A percentile compares a stretch with the other conserved stretches of the same genome.
phyloP scores from a whole-genome alignment of 1,284 basidiomycete genomes.

The Ganoderma sinense region DNA sequence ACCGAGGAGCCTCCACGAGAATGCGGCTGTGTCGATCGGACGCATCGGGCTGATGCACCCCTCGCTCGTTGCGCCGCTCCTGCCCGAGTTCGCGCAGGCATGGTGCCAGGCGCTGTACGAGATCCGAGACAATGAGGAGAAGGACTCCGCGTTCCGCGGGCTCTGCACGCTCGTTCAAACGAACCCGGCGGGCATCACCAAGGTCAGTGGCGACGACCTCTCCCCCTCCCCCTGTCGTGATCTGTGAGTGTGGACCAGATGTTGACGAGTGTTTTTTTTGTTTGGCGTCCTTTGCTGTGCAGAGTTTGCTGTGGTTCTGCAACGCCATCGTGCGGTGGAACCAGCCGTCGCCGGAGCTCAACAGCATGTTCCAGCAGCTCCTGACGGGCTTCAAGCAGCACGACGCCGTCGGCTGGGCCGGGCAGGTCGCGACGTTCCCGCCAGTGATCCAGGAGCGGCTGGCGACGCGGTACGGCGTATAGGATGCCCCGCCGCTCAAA shows the following conservation, averaged over 20 bases:
- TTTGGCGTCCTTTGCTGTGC: slow-evolving; percentile 19
- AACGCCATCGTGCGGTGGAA: slow-evolving; percentile 97
- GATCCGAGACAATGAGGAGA: slow-evolving; percentile 99
- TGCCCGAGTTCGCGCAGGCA: slow-evolving; percentile 90
- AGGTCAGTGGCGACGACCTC: slow-evolving; percentile 52
- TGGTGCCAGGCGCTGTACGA: slow-evolving; percentile 99
- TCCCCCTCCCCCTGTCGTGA: neutral
- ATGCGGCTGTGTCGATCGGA: slow-evolving; percentile 99
- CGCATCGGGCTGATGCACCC: slow-evolving; percentile 95
- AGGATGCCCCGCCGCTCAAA: slow-evolving; percentile 9
- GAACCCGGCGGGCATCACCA: slow-evolving; percentile 91
- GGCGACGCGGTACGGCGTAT: slow-evolving; percentile 80
- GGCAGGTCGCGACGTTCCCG: slow-evolving; percentile 80
- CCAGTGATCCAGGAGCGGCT: slow-evolving; percentile 82
- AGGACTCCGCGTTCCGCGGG: slow-evolving; percentile 99
- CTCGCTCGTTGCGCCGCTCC: slow-evolving; percentile 85
- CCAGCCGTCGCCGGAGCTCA: slow-evolving; percentile 86
- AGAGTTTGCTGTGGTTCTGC: slow-evolving; percentile 95
- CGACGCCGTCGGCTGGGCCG: slow-evolving; percentile 79
- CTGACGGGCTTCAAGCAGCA: slow-evolving; percentile 88
- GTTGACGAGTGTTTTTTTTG: slow-evolving; percentile 16
- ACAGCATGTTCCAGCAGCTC: slow-evolving; percentile 89
- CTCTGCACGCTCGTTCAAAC: slow-evolving; percentile 95
- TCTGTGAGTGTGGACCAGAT: neutral
- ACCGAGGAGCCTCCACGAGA: slow-evolving; percentile 95